Evolutionary conservation across 176 grass and related monocot species (phyloP).

Genomic region (Cocos nucifera): DNA sequence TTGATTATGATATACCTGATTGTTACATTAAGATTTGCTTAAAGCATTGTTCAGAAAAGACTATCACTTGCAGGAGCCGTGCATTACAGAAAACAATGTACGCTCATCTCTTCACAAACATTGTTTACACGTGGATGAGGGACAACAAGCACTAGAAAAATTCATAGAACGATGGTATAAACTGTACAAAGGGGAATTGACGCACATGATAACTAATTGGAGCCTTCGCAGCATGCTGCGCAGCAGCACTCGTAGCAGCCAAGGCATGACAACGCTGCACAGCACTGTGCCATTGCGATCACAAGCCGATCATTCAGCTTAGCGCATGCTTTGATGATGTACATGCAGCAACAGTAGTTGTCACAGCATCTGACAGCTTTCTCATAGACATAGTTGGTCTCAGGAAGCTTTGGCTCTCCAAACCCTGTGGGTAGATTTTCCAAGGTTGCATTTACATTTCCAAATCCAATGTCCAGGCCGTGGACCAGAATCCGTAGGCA

Average conservation of each 20-base stretch:
- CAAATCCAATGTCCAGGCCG: constrained; percentile 54
- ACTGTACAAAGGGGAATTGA: too few species aligned
- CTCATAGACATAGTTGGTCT: constrained; percentile 32
- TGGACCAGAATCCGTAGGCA: constrained; percentile 18
- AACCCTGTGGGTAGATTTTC: constrained; percentile 39
- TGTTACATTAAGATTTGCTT: too few species aligned
- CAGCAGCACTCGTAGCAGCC: constrained; percentile 80
- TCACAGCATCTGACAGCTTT: constrained; percentile 61
- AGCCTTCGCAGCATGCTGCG: constrained; percentile 42
- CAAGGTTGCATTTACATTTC: constrained; percentile 49
- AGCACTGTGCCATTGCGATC: constrained; percentile 50
- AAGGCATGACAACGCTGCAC: constrained; percentile 52
- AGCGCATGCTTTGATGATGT: constrained; percentile 63
- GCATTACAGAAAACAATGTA: too few species aligned
- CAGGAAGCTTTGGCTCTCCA: constrained; percentile 27
- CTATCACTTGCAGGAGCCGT: too few species aligned
- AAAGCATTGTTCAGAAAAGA: too few species aligned
- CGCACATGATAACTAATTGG: constrained; percentile 23
- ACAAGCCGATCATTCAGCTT: constrained; percentile 67
- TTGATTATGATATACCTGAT: too few species aligned
- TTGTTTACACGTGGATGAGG: too few species aligned
- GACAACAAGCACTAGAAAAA: too few species aligned
- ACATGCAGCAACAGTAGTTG: constrained; percentile 69
- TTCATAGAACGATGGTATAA: too few species aligned
- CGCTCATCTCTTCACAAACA: too few species aligned